Conservation (phyloP, 2,329 filamentous ascomycete species). For the Arthrobotrys sinensis region DNA sequence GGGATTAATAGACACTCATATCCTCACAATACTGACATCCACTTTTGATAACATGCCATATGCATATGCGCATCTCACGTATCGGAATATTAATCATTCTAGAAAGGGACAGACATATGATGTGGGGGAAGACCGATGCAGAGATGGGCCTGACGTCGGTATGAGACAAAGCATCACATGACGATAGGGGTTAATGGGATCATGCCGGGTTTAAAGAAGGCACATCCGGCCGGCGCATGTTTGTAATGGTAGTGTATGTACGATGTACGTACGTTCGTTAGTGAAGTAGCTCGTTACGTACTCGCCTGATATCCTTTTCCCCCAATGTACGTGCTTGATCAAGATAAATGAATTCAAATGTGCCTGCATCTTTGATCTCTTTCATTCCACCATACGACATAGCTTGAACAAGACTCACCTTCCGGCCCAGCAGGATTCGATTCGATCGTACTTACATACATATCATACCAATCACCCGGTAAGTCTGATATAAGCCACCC, state of each 20-base stretch:
- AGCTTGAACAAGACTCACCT: no score
- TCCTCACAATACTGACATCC: not conserved
- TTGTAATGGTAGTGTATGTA: not conserved
- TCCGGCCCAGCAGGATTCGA: not conserved
- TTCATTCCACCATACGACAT: no score
- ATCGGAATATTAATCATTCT: conserved; percentile 1
- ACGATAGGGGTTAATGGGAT: not conserved
- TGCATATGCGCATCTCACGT: not conserved
- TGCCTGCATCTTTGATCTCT: not conserved
- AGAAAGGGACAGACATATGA: conserved; percentile 6
- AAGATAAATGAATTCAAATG: not conserved
- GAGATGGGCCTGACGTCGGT: conserved; percentile 39
- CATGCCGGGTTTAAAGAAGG: conserved; percentile 27
- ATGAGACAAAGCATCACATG: conserved; percentile 47
- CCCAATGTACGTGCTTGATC: not conserved
- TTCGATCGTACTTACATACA: not conserved
- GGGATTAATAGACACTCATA: not conserved
- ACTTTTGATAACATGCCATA: not conserved
- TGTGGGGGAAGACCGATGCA: conserved; percentile 12
- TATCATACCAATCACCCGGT: not conserved
- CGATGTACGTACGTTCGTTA: not conserved
- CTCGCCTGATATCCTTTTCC: conserved; percentile 16
- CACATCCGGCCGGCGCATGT: conserved; percentile 12
- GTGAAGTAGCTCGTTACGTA: conserved; percentile 14
- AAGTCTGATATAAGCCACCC: no score